These are phyloP conservation scores for Arthrobotrys sphaeroides DNA, from an alignment of 2,329 filamentous ascomycete species.

Conservation along the genomic window DNA sequence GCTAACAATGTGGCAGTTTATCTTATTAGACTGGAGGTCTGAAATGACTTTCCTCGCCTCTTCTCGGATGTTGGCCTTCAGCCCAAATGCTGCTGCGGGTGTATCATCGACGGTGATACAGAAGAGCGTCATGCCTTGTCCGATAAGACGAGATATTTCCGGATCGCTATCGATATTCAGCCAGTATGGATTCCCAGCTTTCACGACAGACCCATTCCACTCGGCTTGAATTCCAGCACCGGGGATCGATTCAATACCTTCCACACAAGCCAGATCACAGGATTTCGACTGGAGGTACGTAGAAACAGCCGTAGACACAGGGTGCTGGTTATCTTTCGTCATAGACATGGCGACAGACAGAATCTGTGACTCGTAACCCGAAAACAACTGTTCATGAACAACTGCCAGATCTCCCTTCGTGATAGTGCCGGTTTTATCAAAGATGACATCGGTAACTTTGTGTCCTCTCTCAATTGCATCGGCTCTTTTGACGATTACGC, in stretches of 20 bases:
- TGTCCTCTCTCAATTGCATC: slow-evolving; percentile 71
- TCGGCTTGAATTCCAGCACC: slow-evolving; percentile 59
- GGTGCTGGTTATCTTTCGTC: slow-evolving; percentile 64
- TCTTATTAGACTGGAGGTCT: slow-evolving; percentile 64
- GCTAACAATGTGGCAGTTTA: slow-evolving; percentile 68
- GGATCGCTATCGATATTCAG: slow-evolving; percentile 19
- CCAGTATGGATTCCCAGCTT: slow-evolving; percentile 49
- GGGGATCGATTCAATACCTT: slow-evolving; percentile 61
- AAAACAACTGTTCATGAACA: slow-evolving; percentile 60
- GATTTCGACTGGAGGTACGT: slow-evolving; percentile 60
- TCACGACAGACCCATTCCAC: slow-evolving; percentile 8
- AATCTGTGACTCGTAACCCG: slow-evolving; percentile 58
- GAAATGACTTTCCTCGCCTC: slow-evolving; percentile 64
- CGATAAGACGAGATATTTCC: not conserved
- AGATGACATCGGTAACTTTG: slow-evolving; percentile 73
- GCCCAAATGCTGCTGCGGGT: slow-evolving; percentile 65
- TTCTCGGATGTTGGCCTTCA: slow-evolving; percentile 64
- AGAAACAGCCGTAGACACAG: slow-evolving; percentile 66
- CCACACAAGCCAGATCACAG: not conserved
- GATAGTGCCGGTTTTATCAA: slow-evolving; percentile 83
- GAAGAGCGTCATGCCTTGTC: slow-evolving; percentile 61
- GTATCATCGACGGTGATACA: slow-evolving; percentile 63
- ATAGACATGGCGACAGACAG: slow-evolving; percentile 60
- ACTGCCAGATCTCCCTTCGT: slow-evolving; percentile 69
- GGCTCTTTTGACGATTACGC: slow-evolving; percentile 75